phyloP scores from a whole-genome alignment of 495 filamentous ascomycete species.

The Cercophora scortea region DNA sequence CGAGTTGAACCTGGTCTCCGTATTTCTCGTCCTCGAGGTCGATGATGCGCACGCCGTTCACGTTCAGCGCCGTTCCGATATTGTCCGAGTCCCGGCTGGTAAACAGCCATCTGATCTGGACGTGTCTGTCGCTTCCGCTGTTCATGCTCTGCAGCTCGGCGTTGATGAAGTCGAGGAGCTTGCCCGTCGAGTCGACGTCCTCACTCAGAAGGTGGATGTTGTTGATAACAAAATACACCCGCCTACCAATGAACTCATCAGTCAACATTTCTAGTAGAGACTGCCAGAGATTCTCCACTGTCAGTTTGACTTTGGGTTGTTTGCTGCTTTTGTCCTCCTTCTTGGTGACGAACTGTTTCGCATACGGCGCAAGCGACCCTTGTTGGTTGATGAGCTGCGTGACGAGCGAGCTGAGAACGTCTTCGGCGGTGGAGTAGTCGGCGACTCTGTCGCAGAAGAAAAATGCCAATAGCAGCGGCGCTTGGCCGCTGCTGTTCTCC shows the following conservation, averaged over 20 bases:
- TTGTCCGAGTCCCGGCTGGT: slow-evolving; percentile 20
- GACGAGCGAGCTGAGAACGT: slow-evolving; percentile 29
- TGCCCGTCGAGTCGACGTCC: slow-evolving; percentile 27
- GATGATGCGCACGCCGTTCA: slow-evolving; percentile 3
- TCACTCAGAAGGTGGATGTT: slow-evolving; percentile 21
- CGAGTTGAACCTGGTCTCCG: not conserved
- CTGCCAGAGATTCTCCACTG: slow-evolving; percentile 30
- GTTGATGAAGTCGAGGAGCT: slow-evolving; percentile 16
- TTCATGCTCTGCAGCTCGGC: too few relatives aligned
- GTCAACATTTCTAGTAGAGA: slow-evolving; percentile 26
- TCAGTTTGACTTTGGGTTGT: slow-evolving; percentile 4
- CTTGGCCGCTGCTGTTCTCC: slow-evolving; percentile 5
- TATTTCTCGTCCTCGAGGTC: slow-evolving; percentile 2
- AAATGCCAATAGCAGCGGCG: slow-evolving; percentile 19
- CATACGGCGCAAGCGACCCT: slow-evolving; percentile 25
- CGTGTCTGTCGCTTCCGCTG: too few relatives aligned
- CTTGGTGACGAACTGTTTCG: not conserved
- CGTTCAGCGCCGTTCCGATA: slow-evolving; percentile 3
- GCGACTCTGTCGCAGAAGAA: slow-evolving; percentile 25
- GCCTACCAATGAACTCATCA: slow-evolving; percentile 21
- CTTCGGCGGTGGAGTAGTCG: slow-evolving; percentile 28
- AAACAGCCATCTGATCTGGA: slow-evolving; percentile 22
- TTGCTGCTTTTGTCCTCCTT: slow-evolving; percentile 5
- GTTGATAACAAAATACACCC: slow-evolving; percentile 29
- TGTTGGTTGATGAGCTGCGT: slow-evolving; percentile 27